Conservation (phyloP, 2,329 filamentous ascomycete genomes). For the Pseudocercospora musae region DNA sequence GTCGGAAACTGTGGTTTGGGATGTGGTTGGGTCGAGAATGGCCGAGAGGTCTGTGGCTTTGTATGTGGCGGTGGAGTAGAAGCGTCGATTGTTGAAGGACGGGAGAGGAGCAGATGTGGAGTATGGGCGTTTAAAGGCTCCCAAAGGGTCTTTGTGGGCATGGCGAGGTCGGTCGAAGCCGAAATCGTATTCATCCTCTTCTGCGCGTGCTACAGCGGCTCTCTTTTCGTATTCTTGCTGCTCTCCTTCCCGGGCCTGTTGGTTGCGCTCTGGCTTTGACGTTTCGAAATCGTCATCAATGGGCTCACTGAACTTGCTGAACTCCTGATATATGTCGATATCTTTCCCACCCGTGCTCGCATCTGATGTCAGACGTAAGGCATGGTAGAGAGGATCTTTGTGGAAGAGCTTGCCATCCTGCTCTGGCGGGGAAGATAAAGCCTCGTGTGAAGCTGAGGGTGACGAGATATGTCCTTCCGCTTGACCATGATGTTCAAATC, state of each 20-base stretch:
- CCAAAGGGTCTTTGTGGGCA: not conserved
- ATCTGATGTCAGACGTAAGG: slow-evolving; percentile 5
- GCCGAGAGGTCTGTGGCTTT: not conserved
- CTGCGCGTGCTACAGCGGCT: not conserved
- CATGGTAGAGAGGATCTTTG: slow-evolving; percentile 7
- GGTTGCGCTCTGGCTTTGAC: not conserved
- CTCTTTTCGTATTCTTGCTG: not conserved
- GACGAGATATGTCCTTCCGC: not conserved
- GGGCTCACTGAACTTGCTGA: not conserved
- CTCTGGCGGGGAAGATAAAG: not conserved
- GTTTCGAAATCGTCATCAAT: not conserved
- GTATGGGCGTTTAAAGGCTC: slow-evolving; percentile 8
- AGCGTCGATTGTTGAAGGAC: not conserved
- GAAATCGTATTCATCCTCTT: slow-evolving; percentile 18
- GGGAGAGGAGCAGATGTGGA: slow-evolving; percentile 5
- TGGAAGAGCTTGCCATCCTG: not conserved
- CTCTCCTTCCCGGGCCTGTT: not conserved
- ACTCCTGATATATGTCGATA: slow-evolving; percentile 1
- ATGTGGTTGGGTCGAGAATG: slow-evolving; percentile 16
- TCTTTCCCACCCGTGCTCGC: slow-evolving; percentile 6
- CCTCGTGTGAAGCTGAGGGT: not conserved
- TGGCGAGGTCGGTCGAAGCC: slow-evolving; percentile 6
- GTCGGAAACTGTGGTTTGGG: slow-evolving; percentile 24
- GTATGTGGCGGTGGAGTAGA: slow-evolving; percentile 6
- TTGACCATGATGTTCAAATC: not conserved